Evolutionary conservation across 768 basidiomycete genomes (phyloP), one percentile per base, ranked within the genome.

Genomic region (Amanita inopinata): DNA sequence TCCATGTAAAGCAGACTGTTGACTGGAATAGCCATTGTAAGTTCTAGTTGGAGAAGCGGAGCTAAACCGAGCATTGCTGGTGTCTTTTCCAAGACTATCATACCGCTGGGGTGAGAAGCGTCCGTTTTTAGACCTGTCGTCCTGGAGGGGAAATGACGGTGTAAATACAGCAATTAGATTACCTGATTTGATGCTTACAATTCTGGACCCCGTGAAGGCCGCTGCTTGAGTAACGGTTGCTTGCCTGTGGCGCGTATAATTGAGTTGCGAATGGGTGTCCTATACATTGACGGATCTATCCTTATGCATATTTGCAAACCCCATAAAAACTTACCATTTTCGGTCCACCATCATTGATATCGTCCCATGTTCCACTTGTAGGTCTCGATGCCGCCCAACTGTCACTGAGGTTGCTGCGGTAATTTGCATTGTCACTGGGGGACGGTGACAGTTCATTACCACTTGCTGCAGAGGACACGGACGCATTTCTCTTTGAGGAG

Each of bases 301-400:
- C 37, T 24, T 24, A 25, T 42, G 45, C 47, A 38, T 35, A 46
- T 43, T 38, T 24, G 32, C 39, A 43, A 49, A 30, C 49, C n/a
- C 39, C 39, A 28, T 35, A 31, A n/a, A n/a, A 12, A 63, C 69
- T 55, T 31, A 75, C 78, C 61, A 69, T 72, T 55, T 67, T 71
- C 51, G 69, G 62, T 11, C 73, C 69, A 45, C 63, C 71, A 20
- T 57, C 69, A 39, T 52, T 62, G 38, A 64, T 49, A 45, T 80
- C 80, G 43, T 78, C 81, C 79, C 80, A 83, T 15, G 71, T 63
- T 22, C 70, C 75, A 47, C 71, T 73, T 11, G 69, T 59, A 19
- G 74, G 60, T 34, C 78, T 65, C 3, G 73, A 59, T n/a, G 61
- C 60, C 2, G 58, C 46, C 77, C 79, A 80, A 22, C 63, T 61